A percentile compares a stretch with the other conserved stretches of the same genome.
phyloP scores from a whole-genome alignment of 2,329 filamentous ascomycete species.

The Pyrenophora seminiperda region DNA sequence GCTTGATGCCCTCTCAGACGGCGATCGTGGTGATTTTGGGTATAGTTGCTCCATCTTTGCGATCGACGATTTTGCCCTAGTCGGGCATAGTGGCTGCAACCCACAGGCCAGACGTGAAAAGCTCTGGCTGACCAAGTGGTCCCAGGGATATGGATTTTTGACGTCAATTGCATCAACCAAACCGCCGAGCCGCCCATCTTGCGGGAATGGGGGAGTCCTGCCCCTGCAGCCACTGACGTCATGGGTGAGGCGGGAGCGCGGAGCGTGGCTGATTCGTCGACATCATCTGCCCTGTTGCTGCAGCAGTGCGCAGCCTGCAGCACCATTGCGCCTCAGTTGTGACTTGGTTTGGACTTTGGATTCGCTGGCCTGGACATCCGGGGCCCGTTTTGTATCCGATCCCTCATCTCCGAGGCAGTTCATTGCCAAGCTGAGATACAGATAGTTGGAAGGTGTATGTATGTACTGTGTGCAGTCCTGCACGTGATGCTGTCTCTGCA shows the following conservation, averaged over 20 bases:
- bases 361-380: no score
- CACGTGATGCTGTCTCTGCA: no score
- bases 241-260: neutral
- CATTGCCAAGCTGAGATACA: no score
- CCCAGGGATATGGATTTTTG: constrained; percentile 9
- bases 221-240: neutral
- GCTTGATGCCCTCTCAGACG: constrained; percentile 25
- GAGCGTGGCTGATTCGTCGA: no score
- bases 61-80: constrained; percentile 24
- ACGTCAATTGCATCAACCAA: constrained; percentile 8
- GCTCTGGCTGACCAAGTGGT: constrained; percentile 7
- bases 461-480: no score
- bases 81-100: constrained; percentile 16
- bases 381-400: no score
- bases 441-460: no score
- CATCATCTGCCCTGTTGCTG: no score
- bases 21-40: constrained; percentile 22
- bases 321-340: no score
- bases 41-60: constrained; percentile 1
- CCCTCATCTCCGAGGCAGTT: no score
- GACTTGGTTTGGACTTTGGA: no score
- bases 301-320: no score
- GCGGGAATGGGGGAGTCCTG: neutral
- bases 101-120: constrained; percentile 8
- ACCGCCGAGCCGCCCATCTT: neutral